Evolutionary conservation across 1,139 yeast species (phyloP), one percentile per base, ranked within the genome.

Genomic region (Saccharomyces hybrid): DNA sequence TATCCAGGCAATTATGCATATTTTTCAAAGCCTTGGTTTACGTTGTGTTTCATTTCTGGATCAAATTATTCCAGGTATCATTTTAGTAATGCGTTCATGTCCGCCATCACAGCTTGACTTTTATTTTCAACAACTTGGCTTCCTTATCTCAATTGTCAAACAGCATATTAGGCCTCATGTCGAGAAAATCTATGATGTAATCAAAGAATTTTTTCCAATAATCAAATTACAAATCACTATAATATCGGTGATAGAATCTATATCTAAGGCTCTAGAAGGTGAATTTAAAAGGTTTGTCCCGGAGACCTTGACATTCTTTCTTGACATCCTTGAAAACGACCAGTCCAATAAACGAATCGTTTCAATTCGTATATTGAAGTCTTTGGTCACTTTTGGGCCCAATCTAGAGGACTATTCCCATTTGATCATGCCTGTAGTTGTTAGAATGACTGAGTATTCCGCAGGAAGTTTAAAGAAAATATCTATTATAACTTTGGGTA

Each of bases 361-460:
- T 0, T 83, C 96, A 0, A 73, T 85, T 47, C 84, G 88, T 60
- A 95, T 91, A 0, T 75, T 95, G 63, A 84, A 85, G 63, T 87
- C 96, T 14, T 81, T 95, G 66, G 95, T 90, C 13, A 86, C 86
- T 0, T 89, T 93, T 70, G 97, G 97, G 0, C 77, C 86, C 31
- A 89, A 87, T 64, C 79, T 91, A 50, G 98, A 93, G 62, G 97
- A 95, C 58, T 89, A 87, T 64, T 82, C 86, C 8, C 97, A 90
- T 68, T 78, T 91, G 52, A 81, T 93, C 46, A 79, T 93, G 25
- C 98, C 98, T 0, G 86, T 88, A 51, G 78, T 91, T 44, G 95
- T 91, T 0, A 79, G 82, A 57, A 73, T 91, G 75, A 86, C 91
- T 66, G 97, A 93, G 66, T 80, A 75, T 57, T 84, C 88, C 5